Conservation (phyloP, 495 filamentous ascomycete species). For the Terfezia claveryi region DNA sequence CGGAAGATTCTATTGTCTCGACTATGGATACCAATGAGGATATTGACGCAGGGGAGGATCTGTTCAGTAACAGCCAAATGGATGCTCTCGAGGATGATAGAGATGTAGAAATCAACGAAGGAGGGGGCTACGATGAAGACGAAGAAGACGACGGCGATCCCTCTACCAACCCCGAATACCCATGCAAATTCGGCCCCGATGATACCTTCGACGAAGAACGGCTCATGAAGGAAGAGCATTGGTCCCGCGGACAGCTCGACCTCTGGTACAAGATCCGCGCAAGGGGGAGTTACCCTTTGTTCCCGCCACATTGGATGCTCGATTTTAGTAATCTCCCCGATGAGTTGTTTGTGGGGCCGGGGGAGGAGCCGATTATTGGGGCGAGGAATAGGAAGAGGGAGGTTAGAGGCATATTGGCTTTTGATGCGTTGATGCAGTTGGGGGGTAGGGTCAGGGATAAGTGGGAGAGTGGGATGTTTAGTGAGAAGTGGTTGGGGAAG, state of each 20-base stretch:
- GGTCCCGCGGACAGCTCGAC: neutral
- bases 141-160: neutral
- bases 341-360: neutral
- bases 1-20: neutral
- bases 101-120: neutral
- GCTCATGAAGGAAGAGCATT: neutral
- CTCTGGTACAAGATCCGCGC: neutral
- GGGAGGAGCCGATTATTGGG: conserved; percentile 6
- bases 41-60: no score
- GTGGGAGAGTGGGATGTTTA: conserved; percentile 37
- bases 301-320: neutral
- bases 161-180: neutral
- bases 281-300: neutral
- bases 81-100: neutral
- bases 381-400: conserved; percentile 28
- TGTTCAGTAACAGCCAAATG: neutral
- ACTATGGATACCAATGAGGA: neutral
- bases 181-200: neutral
- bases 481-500: conserved; percentile 47
- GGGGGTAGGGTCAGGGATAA: neutral
- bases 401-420: conserved; percentile 35
- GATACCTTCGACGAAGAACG: neutral
- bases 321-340: neutral
- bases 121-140: neutral
- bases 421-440: conserved; percentile 21